phyloP scores from a whole-genome alignment of 169 alveolate species.

The Neospora caninum region DNA sequence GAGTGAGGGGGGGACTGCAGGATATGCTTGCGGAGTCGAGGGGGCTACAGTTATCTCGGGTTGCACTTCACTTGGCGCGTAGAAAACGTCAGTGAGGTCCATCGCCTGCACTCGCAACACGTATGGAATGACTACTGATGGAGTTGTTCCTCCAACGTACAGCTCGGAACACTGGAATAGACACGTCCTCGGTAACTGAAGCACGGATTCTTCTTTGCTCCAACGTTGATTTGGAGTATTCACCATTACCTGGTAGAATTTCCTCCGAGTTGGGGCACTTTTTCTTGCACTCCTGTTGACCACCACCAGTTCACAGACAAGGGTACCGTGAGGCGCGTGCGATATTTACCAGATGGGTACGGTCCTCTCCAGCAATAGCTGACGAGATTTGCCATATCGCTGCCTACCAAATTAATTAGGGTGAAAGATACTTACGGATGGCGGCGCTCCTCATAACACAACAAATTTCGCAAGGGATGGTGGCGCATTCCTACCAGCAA shows the following conservation, averaged over 20 bases:
- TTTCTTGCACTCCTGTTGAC: slow-evolving; percentile 25
- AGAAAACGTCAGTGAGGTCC: slow-evolving; percentile 7
- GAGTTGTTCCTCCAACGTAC: not conserved
- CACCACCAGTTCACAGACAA: not conserved
- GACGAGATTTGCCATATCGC: not conserved
- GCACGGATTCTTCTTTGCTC: not conserved
- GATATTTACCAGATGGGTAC: not conserved
- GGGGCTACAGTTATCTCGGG: not conserved
- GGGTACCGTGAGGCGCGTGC: not conserved
- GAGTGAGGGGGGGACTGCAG: not conserved
- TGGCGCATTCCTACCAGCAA: slow-evolving; percentile 3
- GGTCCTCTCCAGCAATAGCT: slow-evolving; percentile 36
- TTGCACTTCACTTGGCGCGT: not conserved
- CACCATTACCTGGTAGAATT: not conserved
- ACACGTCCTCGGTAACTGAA: slow-evolving; percentile 35
- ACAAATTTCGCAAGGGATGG: slow-evolving; percentile 29
- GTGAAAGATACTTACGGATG: not conserved
- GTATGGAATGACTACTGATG: not conserved
- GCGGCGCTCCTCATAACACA: slow-evolving; percentile 2
- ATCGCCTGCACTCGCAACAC: not conserved
- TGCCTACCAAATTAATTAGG: not conserved
- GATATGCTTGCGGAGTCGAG: not conserved
- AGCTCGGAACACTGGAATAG: slow-evolving; percentile 32
- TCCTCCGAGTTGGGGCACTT: slow-evolving; percentile 27
- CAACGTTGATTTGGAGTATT: too few species aligned